Evolutionary conservation across 495 filamentous ascomycete species (phyloP), one percentile per base, ranked within the genome.

Genomic region (Hypoxylon crocopeplum): DNA sequence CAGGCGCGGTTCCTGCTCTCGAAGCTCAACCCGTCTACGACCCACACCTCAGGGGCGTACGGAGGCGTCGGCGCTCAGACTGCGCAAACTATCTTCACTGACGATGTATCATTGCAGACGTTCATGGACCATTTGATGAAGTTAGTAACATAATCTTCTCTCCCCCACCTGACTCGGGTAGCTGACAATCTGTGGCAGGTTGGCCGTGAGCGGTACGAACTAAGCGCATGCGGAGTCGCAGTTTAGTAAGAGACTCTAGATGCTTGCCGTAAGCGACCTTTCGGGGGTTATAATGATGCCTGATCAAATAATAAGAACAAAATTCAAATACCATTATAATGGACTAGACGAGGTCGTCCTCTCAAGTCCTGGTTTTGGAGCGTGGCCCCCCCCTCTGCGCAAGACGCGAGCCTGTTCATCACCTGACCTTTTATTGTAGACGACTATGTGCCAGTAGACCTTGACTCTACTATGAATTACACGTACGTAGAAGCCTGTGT

Each of bases 61-160:
- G 94, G 95, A 48, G 93, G 92, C 56, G 87, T 90, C 21, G 81
- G 81, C 34, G 83, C 88, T 15, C 91, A 96, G 67, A 93, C 88
- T 16, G 92, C 94, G 25, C 95, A 98, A 77, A 99, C 95, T 11
- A 98, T 99, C 63, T 99, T 99, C 75, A 99, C 95, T 1, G 95
- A 99, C 67, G 95, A 99, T 75, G 95, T 99, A 46, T 97, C 92
- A 17, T 77, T 99, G 69, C 94, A 98, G 75, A 98, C 93, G 5
- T 99, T 99, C 70, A 99, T 98, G 94, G 95, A 99, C 61, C 91
- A 96, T 79, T 77, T 99, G 71, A 99, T 99, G 95, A 99, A 99
- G 91, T 93, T 75, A 79, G 89, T 79, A 24, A 53, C 67, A 48
- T 56, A 59, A 62, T 69, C 48, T 53, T 17, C n/a, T 12, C 2